A percentile compares a stretch with the other conserved stretches of the same genome.
These are phyloP conservation scores for Euphrasia confusa DNA, from an alignment of 257 asterid genomes.

Conservation along the genomic window DNA sequence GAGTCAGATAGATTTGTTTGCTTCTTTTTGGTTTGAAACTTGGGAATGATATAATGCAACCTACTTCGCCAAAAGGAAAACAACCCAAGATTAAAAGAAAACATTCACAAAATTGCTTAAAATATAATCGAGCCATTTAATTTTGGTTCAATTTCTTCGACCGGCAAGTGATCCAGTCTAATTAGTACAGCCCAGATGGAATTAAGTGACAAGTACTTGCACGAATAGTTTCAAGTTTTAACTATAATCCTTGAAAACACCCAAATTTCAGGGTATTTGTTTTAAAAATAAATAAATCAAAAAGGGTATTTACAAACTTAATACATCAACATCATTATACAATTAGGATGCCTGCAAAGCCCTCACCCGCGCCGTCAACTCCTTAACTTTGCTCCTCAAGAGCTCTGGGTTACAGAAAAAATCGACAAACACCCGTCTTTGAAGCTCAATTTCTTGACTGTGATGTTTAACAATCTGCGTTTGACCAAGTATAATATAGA, in stretches of 20 bases:
- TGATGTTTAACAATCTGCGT: conserved; percentile 88
- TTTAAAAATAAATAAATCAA: neutral
- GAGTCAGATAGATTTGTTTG: no score
- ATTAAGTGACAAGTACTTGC: neutral
- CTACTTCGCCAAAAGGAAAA: neutral
- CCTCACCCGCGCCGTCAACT: conserved; percentile 78
- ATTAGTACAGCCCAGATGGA: neutral
- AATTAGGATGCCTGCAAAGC: conserved; percentile 73
- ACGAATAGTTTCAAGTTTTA: neutral
- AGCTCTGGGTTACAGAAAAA: conserved; percentile 97
- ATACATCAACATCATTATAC: conserved; percentile 9
- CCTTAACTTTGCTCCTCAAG: conserved; percentile 83
- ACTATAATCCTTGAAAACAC: neutral
- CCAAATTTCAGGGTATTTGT: neutral
- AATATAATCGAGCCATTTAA: no score
- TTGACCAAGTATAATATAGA: conserved; percentile 7
- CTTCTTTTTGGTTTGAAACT: no score
- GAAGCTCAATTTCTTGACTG: conserved; percentile 79
- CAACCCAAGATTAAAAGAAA: no score
- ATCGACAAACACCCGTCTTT: conserved; percentile 85
- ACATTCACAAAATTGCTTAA: no score
- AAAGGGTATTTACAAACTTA: conserved; percentile 18
- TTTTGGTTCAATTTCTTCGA: no score
- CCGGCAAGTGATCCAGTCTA: neutral
- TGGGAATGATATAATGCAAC: no score